Conservation (phyloP, 495 filamentous ascomycete genomes). For the Chlorociboria aeruginascens region DNA sequence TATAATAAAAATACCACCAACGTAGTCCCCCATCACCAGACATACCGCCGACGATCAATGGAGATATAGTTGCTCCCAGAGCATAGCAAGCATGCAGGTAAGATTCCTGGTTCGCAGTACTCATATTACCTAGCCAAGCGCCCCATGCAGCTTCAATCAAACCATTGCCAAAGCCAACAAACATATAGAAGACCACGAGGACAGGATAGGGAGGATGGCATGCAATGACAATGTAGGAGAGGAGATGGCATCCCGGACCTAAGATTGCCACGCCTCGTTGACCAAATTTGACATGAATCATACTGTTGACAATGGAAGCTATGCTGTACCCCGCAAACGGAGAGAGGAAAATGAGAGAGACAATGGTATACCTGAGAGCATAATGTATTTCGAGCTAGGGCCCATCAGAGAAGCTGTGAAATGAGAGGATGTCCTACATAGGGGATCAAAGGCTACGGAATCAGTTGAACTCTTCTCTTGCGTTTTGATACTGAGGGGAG, state of each 20-base stretch:
- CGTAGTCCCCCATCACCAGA: conserved; percentile 38
- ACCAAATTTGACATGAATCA: conserved; percentile 43
- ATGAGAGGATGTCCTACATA: conserved; percentile 22
- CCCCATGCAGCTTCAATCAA: conserved; percentile 65
- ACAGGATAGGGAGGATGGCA: conserved; percentile 66
- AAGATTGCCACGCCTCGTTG: conserved; percentile 66
- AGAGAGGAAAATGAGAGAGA: conserved; percentile 71
- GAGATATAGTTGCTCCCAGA: conserved; percentile 59
- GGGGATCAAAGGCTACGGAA: conserved; percentile 45
- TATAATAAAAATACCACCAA: conserved; percentile 57
- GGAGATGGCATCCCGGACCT: conserved; percentile 47
- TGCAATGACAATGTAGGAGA: conserved; percentile 56
- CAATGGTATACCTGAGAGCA: conserved; percentile 57
- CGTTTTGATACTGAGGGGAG: too few relatives aligned
- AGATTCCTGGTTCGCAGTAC: conserved; percentile 53
- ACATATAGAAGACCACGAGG: conserved; percentile 54
- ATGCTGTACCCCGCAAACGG: conserved; percentile 70
- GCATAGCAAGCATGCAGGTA: conserved; percentile 64
- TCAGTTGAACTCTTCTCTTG: not conserved
- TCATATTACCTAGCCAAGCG: conserved; percentile 69
- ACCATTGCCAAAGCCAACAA: conserved; percentile 63
- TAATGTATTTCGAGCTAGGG: conserved; percentile 51
- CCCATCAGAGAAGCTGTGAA: not conserved
- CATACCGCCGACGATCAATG: conserved; percentile 64
- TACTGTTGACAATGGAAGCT: conserved; percentile 56